These are phyloP conservation scores for Chiua sp. DNA, from an alignment of 1,284 basidiomycete species.

Conservation along the genomic window DNA sequence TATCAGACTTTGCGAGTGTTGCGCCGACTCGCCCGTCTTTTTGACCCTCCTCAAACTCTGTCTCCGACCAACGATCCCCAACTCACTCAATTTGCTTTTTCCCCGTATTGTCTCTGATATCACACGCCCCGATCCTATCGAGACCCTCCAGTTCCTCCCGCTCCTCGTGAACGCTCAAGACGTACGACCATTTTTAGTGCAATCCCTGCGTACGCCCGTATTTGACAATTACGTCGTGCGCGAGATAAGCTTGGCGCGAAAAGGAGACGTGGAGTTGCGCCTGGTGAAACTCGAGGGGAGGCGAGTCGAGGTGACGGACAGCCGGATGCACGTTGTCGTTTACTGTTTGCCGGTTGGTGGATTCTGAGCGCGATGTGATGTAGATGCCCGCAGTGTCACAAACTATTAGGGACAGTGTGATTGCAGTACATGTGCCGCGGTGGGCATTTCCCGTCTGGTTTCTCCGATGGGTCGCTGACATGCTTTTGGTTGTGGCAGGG, in stretches of 20 bases:
- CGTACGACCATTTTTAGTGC: slow-evolving; percentile 79
- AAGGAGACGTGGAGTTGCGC: slow-evolving; percentile 73
- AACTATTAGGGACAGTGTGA: slow-evolving; percentile 92
- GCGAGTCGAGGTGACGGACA: slow-evolving; percentile 89
- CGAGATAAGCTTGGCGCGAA: slow-evolving; percentile 70
- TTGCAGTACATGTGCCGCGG: slow-evolving; percentile 92
- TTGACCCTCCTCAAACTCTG: slow-evolving; percentile 88
- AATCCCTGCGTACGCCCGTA: slow-evolving; percentile 69
- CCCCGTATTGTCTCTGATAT: slow-evolving; percentile 88
- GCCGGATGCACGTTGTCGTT: slow-evolving; percentile 71
- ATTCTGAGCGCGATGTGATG: neutral
- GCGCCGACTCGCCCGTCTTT: slow-evolving; percentile 73
- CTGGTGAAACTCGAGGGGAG: slow-evolving; percentile 80
- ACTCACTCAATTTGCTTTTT: slow-evolving; percentile 65
- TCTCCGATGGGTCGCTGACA: neutral
- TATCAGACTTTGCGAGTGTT: slow-evolving; percentile 76
- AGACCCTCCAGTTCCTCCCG: slow-evolving; percentile 87
- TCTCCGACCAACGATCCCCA: slow-evolving; percentile 68
- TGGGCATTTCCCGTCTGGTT: slow-evolving; percentile 35
- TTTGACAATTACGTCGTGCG: slow-evolving; percentile 75
- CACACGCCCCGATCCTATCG: slow-evolving; percentile 80
- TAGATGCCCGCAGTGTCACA: slow-evolving; percentile 96
- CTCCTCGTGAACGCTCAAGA: slow-evolving; percentile 84
- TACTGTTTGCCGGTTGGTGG: neutral
- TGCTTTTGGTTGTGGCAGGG: slow-evolving; percentile 46